Evolutionary conservation across 306 rosid species (phyloP).

Genomic region (Mimosa pudica): DNA sequence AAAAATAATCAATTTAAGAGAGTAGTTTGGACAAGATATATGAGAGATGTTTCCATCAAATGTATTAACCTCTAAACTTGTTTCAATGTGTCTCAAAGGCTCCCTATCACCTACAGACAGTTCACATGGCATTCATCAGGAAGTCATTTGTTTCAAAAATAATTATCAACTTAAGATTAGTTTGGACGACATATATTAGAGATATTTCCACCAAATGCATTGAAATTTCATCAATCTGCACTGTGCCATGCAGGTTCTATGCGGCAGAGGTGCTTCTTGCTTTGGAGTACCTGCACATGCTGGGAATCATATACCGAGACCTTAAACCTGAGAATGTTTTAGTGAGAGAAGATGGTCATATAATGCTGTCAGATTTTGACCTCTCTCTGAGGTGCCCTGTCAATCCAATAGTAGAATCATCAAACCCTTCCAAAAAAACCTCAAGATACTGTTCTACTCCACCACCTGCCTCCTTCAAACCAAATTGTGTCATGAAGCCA

Average conservation of each 20-base stretch:
- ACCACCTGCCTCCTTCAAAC: constrained; percentile 67
- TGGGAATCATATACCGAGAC: constrained; percentile 91
- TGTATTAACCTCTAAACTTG: constrained; percentile 11
- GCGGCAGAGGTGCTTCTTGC: constrained; percentile 99
- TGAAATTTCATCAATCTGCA: constrained; percentile 26
- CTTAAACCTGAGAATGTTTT: constrained; percentile 94
- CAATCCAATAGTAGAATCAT: constrained; percentile 74
- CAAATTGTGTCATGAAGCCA: constrained; percentile 81
- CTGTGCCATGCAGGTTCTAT: constrained; percentile 69
- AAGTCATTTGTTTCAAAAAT: neutral
- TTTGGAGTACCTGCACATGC: constrained; percentile 98
- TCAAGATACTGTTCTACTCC: constrained; percentile 70
- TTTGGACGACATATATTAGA: neutral
- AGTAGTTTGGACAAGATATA: neutral
- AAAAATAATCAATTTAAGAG: neutral
- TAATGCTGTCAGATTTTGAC: constrained; percentile 96
- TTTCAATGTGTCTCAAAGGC: constrained; percentile 4
- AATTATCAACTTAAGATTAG: neutral
- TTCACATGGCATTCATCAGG: constrained; percentile 22
- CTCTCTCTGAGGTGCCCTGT: constrained; percentile 91
- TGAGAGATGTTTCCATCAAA: neutral
- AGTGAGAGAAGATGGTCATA: constrained; percentile 97
- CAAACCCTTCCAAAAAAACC: constrained; percentile 53
- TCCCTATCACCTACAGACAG: neutral
- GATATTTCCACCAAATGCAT: neutral